phyloP scores from a whole-genome alignment of 176 grass and related monocot genomes.

The Areca catechu region DNA sequence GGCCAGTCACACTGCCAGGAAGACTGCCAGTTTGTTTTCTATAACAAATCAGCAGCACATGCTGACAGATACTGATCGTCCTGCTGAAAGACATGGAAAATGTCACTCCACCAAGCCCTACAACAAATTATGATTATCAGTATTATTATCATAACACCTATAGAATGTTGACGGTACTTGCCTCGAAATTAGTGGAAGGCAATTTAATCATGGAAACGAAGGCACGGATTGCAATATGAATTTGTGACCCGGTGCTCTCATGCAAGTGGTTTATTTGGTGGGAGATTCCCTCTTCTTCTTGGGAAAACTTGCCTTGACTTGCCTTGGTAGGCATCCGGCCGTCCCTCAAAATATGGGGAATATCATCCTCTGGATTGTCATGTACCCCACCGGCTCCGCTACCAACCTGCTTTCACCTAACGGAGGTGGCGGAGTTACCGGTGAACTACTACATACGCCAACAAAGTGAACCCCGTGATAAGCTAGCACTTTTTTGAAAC shows the following conservation, averaged over 20 bases:
- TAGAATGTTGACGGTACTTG: not conserved
- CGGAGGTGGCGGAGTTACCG: conserved; percentile 5
- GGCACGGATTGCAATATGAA: conserved; percentile 24
- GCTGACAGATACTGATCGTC: too few species aligned
- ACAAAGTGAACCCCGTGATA: not conserved
- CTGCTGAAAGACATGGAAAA: too few species aligned
- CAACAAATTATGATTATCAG: too few species aligned
- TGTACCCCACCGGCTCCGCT: not conserved
- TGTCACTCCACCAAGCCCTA: too few species aligned
- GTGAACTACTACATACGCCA: conserved; percentile 21
- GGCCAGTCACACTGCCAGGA: too few species aligned
- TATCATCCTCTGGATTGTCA: conserved; percentile 1
- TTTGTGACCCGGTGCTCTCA: conserved; percentile 5
- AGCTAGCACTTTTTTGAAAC: not conserved
- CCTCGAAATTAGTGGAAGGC: not conserved
- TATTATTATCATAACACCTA: too few species aligned
- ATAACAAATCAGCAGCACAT: too few species aligned
- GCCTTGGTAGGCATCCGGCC: too few species aligned
- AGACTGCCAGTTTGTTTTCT: too few species aligned
- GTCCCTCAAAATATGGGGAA: conserved; percentile 1
- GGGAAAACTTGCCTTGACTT: conserved; percentile 8
- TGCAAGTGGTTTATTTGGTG: conserved; percentile 8
- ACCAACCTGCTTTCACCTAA: conserved; percentile 12
- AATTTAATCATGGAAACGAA: conserved; percentile 11
- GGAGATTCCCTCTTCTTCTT: conserved; percentile 19